Conservation (phyloP, 345 rosid genomes). For the Dovyalis caffra region DNA sequence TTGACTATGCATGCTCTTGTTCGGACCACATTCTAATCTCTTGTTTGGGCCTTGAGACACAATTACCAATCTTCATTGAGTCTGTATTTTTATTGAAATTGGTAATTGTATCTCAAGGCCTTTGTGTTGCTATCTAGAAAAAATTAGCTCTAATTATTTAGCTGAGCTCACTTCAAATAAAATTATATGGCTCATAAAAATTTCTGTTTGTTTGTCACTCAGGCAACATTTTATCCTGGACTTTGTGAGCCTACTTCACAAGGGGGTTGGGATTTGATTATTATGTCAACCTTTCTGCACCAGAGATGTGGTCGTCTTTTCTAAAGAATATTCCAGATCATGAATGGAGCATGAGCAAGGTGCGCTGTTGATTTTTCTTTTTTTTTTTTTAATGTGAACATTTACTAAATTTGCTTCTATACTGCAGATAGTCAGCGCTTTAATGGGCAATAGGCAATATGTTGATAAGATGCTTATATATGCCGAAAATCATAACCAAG, state of each 20-base stretch:
- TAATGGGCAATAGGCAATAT: conserved; percentile 62
- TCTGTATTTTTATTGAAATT: background rate
- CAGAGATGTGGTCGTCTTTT: conserved; percentile 92
- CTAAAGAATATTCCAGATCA: conserved; percentile 62
- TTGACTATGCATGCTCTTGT: background rate
- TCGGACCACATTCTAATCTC: background rate
- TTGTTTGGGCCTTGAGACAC: no score
- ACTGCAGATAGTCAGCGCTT: conserved; percentile 72
- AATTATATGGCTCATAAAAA: conserved; percentile 15
- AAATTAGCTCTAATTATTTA: background rate
- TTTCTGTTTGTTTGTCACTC: conserved; percentile 18
- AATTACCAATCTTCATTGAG: background rate
- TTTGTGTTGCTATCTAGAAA: background rate
- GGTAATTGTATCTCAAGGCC: background rate
- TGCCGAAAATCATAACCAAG: conserved; percentile 88
- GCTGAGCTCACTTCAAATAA: background rate
- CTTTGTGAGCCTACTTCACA: conserved; percentile 83
- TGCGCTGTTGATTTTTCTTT: conserved; percentile 10
- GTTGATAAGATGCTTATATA: conserved; percentile 80
- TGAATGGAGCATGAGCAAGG: conserved; percentile 98
- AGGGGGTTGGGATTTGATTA: conserved; percentile 97
- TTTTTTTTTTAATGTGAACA: background rate
- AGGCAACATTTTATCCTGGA: conserved; percentile 94
- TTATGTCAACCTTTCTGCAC: conserved; percentile 75
- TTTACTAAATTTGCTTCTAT: conserved; percentile 3